Conservation (phyloP, 2,329 filamentous ascomycete species). For the Aspergillus melleus region DNA sequence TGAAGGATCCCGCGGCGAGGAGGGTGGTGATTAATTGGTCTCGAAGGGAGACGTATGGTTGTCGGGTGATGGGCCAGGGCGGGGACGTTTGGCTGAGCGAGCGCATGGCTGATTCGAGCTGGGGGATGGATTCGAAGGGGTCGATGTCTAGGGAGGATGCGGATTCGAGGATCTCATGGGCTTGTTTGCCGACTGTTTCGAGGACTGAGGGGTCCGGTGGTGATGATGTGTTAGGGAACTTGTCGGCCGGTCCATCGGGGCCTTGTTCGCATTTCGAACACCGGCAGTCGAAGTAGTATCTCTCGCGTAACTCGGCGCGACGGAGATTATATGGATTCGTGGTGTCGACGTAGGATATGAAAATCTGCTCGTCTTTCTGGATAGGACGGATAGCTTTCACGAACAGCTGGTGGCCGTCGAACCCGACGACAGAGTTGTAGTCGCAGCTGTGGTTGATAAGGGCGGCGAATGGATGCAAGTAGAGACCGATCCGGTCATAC, state of each 20-base stretch:
- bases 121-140: constrained; percentile 32
- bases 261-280: constrained; percentile 52
- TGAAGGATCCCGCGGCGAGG: constrained; percentile 44
- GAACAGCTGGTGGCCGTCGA: constrained; percentile 53
- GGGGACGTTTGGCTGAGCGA: constrained; percentile 37
- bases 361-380: constrained; percentile 57
- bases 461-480: constrained; percentile 55
- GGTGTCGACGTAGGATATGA: constrained; percentile 62
- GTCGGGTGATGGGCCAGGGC: constrained; percentile 51
- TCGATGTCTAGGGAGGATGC: constrained; percentile 16
- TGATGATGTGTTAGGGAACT: constrained; percentile 10
- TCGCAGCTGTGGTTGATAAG: constrained; percentile 64
- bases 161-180: constrained; percentile 25
- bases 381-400: constrained; percentile 57
- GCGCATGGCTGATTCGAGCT: constrained; percentile 42
- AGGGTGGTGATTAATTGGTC: constrained; percentile 54
- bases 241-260: constrained; percentile 16
- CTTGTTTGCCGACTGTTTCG: constrained; percentile 22
- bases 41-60: constrained; percentile 56
- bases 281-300: constrained; percentile 61
- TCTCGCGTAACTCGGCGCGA: constrained; percentile 51
- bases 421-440: constrained; percentile 59
- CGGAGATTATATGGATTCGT: constrained; percentile 54
- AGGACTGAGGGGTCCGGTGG: constrained; percentile 12
- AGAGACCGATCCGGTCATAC: constrained; percentile 60